Evolutionary conservation across 1,139 yeast species (phyloP).

Genomic region (Taphrina pruni): DNA sequence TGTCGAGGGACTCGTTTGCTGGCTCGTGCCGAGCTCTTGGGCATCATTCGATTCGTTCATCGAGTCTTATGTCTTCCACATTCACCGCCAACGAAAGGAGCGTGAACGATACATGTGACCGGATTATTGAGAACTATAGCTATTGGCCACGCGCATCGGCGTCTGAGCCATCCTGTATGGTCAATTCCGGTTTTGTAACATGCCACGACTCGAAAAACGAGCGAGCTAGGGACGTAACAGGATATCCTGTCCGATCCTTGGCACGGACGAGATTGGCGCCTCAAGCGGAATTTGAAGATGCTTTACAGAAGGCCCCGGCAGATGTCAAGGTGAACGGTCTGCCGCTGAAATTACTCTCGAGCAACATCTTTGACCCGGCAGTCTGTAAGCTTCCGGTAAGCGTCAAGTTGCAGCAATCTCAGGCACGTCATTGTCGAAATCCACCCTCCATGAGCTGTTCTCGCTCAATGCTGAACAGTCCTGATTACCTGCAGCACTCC

Average conservation of each 20-base stretch:
- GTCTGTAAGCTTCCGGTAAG: background rate
- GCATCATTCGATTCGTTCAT: background rate
- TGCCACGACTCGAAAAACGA: too few species aligned
- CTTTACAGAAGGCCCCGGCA: too few species aligned
- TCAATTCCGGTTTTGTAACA: too few species aligned
- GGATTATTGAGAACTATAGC: background rate
- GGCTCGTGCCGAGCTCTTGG: background rate
- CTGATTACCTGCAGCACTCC: slow-evolving; percentile 3
- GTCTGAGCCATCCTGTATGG: too few species aligned
- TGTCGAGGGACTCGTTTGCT: background rate
- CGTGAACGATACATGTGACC: slow-evolving; percentile 8
- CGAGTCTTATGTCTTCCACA: background rate
- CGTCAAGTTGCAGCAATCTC: background rate
- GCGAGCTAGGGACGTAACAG: too few species aligned
- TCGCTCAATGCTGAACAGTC: background rate
- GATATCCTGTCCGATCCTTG: too few species aligned
- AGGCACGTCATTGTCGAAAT: too few species aligned
- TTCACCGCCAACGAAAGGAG: background rate
- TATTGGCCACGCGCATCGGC: background rate
- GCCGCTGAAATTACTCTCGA: background rate
- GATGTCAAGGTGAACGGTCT: too few species aligned
- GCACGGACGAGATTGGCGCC: too few species aligned
- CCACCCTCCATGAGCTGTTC: background rate
- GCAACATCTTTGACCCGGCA: slow-evolving; percentile 6
- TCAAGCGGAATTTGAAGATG: too few species aligned